Evolutionary conservation across 2,329 filamentous ascomycete species (phyloP), one percentile per base, ranked within the genome.

Genomic region (Ascochyta rabiei): DNA sequence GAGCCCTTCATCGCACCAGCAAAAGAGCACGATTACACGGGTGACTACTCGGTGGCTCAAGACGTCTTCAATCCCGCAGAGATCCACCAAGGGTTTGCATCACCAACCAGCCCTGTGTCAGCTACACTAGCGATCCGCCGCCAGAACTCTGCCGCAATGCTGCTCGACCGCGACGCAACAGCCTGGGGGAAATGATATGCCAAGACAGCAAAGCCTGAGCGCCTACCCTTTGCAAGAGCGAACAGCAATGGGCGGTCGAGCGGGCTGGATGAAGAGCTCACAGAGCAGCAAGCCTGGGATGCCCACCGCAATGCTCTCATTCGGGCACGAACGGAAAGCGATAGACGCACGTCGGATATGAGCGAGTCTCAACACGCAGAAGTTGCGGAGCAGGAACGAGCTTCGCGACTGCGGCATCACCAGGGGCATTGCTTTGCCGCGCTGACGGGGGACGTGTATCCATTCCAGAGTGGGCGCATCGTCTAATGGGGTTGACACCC

Each of bases 101-200:
- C 23, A 19, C 38, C 21, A 6, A 35, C 21, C 18, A 10, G n/a
- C 12, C 37, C 56, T 16, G 21, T 26, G 6, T 26, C 21, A 16
- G 21, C 21, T 13, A 26, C 6, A 6, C 21, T 38, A 7, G 21
- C 24, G 2, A 7, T 28, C 21, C 41, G 41, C 10, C 46, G 43
- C n/a, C 47, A 35, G 9, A 43, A 57, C 23, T 49, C 52, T 15
- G 41, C 45, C 1, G 46, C 31, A 6, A 51, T 23, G 12, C 26
- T 61, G 4, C 48, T 66, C 1, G 52, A 63, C 21, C 54, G 54
- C 5, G 37, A 54, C 8, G 43, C 33, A 0, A 39, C 57, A 6
- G 19, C n/a, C 0, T 65, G 60, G 60, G 45, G 47, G 3, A 40
- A 48, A 13, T 63, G 56, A 48, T 50, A 54, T 24, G 37, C 48